Evolutionary conservation across 768 basidiomycete species (phyloP).

Genomic region (Guyanaporus albipodus): DNA sequence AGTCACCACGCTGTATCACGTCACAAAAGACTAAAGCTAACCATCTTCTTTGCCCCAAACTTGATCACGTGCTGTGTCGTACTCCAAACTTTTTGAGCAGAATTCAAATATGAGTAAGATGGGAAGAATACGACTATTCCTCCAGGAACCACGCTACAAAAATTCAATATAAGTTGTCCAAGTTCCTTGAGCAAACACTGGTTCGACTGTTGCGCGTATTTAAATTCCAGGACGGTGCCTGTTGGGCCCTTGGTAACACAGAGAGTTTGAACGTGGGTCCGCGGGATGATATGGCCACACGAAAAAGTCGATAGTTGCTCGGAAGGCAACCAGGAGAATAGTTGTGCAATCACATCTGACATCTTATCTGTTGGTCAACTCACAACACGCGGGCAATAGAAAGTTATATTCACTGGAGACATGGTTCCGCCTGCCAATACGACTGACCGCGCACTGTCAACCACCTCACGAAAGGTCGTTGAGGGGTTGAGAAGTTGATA

Average conservation of each 20-base stretch:
- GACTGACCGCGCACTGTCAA: conserved; percentile 77
- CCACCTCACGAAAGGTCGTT: conserved; percentile 79
- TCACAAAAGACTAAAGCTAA: conserved; percentile 24
- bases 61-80: conserved; percentile 57
- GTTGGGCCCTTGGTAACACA: conserved; percentile 72
- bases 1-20: background rate
- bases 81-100: conserved; percentile 63
- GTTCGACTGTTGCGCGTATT: conserved; percentile 69
- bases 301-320: conserved; percentile 76
- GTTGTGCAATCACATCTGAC: conserved; percentile 77
- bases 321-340: conserved; percentile 63
- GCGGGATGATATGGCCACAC: conserved; percentile 90
- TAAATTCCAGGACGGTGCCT: conserved; percentile 76
- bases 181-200: conserved; percentile 69
- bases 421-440: conserved; percentile 95
- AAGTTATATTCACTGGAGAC: conserved; percentile 74
- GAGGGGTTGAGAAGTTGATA: conserved; percentile 94
- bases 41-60: conserved; percentile 71
- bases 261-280: conserved; percentile 69
- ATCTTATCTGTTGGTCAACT: conserved; percentile 49
- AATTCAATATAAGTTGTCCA: conserved; percentile 79
- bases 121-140: conserved; percentile 95
- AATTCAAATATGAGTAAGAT: conserved; percentile 79
- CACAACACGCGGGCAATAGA: background rate
- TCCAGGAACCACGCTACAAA: conserved; percentile 70